phyloP scores from a whole-genome alignment of 139 green algal species.

The Micractinium conductrix region DNA sequence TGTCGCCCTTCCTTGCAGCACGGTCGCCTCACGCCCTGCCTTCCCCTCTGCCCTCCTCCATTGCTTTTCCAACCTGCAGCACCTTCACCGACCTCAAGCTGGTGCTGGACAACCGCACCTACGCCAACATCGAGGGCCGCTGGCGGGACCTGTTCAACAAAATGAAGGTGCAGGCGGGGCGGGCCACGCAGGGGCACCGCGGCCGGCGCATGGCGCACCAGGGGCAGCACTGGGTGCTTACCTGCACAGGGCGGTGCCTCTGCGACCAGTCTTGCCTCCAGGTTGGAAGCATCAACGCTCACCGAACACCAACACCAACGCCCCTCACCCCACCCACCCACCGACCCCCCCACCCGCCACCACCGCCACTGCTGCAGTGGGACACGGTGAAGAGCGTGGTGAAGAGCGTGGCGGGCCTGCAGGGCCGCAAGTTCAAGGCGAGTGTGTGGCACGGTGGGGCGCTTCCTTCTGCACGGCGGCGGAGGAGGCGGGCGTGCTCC shows the following conservation, averaged over 20 bases:
- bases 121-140: slow-evolving; percentile 71
- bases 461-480: neutral
- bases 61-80: slow-evolving; percentile 14
- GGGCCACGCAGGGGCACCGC: too few relatives aligned
- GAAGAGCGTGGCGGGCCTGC: slow-evolving; percentile 71
- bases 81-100: slow-evolving; percentile 75
- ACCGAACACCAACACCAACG: too few relatives aligned
- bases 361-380: slow-evolving; percentile 55
- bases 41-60: neutral
- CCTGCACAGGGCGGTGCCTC: too few relatives aligned
- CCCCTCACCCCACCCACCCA: too few relatives aligned
- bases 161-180: slow-evolving; percentile 58
- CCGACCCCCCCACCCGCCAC: too few relatives aligned
- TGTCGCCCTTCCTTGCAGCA: too few relatives aligned
- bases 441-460: neutral
- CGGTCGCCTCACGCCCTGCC: neutral
- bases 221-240: too few relatives aligned
- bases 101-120: slow-evolving; percentile 76
- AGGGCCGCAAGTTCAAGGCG: slow-evolving; percentile 76
- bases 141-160: slow-evolving; percentile 74
- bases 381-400: slow-evolving; percentile 71
- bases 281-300: too few relatives aligned
- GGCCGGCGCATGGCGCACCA: too few relatives aligned
- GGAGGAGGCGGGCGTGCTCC: neutral
- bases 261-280: too few relatives aligned